Conservation (phyloP, 768 basidiomycete genomes). For the Asterophora parasitica region DNA sequence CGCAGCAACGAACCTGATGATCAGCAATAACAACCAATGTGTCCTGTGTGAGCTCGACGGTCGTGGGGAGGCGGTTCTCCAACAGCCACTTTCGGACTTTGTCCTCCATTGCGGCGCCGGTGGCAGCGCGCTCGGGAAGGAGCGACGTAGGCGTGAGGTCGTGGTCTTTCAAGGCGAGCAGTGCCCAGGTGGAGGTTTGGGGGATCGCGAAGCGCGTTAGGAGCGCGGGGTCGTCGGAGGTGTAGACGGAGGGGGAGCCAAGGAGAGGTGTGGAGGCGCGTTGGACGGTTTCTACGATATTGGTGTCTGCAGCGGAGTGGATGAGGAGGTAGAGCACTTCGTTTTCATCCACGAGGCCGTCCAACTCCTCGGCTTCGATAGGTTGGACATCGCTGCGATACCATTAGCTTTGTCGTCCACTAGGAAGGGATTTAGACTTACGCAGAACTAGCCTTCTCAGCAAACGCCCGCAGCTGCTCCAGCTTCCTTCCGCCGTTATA, state of each 20-base stretch:
- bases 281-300: conserved; percentile 30
- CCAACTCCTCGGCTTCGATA: conserved; percentile 38
- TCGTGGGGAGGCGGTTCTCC: conserved; percentile 65
- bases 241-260: conserved; percentile 42
- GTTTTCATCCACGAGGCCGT: conserved; percentile 27
- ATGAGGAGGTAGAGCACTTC: conserved; percentile 51
- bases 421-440: conserved; percentile 34
- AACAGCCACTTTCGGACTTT: conserved; percentile 54
- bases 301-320: conserved; percentile 39
- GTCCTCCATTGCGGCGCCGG: conserved; percentile 16
- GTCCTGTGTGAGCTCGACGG: conserved; percentile 69
- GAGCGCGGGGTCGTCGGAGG: conserved; percentile 34
- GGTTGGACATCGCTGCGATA: conserved; percentile 24
- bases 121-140: conserved; percentile 28
- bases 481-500: conserved; percentile 72
- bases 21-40: conserved; percentile 84
- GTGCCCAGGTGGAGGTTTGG: conserved; percentile 43
- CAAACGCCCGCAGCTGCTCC: conserved; percentile 67
- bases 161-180: conserved; percentile 66
- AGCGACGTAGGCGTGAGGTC: conserved; percentile 45
- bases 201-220: conserved; percentile 34
- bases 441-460: conserved; percentile 70
- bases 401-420: neutral
- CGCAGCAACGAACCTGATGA: conserved; percentile 53
- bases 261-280: conserved; percentile 39